Evolutionary conservation across 2,329 filamentous ascomycete genomes (phyloP).

Genomic region (Hypoxylon sp.): DNA sequence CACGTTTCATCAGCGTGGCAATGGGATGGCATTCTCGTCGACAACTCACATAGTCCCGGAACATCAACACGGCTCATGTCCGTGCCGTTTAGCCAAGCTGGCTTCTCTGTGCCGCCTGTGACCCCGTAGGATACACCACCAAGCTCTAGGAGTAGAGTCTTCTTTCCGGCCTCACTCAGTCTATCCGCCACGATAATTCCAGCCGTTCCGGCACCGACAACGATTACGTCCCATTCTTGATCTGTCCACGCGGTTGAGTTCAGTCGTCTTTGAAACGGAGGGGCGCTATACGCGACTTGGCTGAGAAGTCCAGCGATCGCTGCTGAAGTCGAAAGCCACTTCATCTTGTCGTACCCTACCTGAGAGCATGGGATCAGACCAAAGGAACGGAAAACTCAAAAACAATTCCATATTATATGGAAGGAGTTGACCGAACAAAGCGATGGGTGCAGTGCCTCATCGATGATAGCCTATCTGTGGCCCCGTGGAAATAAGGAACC

Average conservation of each 20-base stretch:
- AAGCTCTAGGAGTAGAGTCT: constrained; percentile 64
- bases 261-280: constrained; percentile 16
- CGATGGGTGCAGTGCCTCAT: neutral
- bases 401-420: constrained; percentile 30
- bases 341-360: constrained; percentile 32
- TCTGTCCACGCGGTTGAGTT: constrained; percentile 42
- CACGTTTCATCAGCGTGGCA: constrained; percentile 21
- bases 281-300: constrained; percentile 31
- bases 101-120: constrained; percentile 60
- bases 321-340: constrained; percentile 24
- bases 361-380: neutral
- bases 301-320: constrained; percentile 25
- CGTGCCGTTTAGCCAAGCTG: constrained; percentile 61
- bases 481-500: constrained; percentile 11
- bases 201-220: constrained; percentile 64
- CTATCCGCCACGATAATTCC: constrained; percentile 65
- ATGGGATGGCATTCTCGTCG: neutral
- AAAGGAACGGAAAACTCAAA: neutral
- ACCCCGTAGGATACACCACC: constrained; percentile 63
- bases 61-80: constrained; percentile 64
- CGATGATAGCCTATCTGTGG: constrained; percentile 31
- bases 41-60: constrained; percentile 60
- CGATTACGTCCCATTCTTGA: constrained; percentile 53
- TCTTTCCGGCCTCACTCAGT: constrained; percentile 63
- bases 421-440: constrained; percentile 8